Conservation (phyloP, 208 protist species). For the Trypanosoma scelopori region DNA sequence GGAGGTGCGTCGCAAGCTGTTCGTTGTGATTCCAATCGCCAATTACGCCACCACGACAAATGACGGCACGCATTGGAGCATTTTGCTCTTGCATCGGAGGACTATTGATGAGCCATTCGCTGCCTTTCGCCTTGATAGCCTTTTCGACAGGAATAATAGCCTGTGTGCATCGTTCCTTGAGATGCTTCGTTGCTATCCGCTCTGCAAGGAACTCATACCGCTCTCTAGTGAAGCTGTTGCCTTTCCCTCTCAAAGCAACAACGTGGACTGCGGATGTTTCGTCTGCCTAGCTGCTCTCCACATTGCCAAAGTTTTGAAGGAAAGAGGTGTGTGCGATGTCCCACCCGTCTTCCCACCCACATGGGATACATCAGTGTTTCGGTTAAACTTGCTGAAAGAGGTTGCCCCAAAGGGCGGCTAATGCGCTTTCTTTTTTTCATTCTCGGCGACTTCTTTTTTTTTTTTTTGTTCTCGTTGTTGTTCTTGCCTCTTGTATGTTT, state of each 20-base stretch:
- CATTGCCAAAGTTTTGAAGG: conserved; percentile 6
- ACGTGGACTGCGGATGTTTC: conserved; percentile 24
- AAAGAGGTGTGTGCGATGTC: background rate
- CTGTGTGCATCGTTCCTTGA: background rate
- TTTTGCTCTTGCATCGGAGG: conserved; percentile 3
- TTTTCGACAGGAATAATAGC: conserved; percentile 6
- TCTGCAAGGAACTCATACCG: conserved; percentile 6
- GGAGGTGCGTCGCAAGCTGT: conserved; percentile 2
- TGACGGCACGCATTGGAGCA: conserved; percentile 18
- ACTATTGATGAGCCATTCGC: conserved; percentile 14
- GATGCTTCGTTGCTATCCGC: conserved; percentile 5
- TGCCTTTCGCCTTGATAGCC: conserved; percentile 16
- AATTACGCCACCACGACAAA: background rate
- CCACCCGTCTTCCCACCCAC: background rate
- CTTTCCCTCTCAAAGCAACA: conserved; percentile 22
- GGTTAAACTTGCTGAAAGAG: background rate
- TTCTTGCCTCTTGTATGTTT: background rate
- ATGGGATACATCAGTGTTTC: conserved; percentile 5
- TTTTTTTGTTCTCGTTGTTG: too few relatives aligned
- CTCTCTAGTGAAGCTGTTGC: background rate
- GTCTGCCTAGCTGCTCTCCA: conserved; percentile 11
- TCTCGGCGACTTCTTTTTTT: background rate
- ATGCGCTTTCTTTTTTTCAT: background rate
- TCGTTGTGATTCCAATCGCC: conserved; percentile 23
- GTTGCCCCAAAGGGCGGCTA: background rate